A percentile compares a stretch with the other conserved stretches of the same genome.
Evolutionary conservation across 805 yeast genomes (phyloP).

Genomic region (Candida saitoana): DNA sequence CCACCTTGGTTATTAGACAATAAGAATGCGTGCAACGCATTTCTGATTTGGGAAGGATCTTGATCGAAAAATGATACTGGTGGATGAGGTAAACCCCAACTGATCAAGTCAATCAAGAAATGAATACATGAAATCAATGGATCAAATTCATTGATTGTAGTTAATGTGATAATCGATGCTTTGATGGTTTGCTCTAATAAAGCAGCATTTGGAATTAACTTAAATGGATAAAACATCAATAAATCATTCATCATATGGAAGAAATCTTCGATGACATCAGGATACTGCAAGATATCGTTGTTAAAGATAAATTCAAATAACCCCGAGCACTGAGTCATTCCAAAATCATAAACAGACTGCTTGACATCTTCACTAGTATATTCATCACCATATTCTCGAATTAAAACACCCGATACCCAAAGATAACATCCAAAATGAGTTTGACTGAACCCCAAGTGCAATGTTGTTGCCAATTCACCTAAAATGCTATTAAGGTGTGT

Average conservation of each 20-base stretch:
- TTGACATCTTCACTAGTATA: slow-evolving; percentile 44
- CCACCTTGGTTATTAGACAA: slow-evolving; percentile 49
- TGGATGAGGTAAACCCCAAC: slow-evolving; percentile 81
- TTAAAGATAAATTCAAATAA: slow-evolving; percentile 46
- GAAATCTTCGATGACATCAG: slow-evolving; percentile 83
- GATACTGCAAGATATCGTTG: slow-evolving; percentile 23
- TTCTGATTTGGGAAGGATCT: slow-evolving; percentile 51
- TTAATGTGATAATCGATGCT: slow-evolving; percentile 52
- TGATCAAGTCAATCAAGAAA: slow-evolving; percentile 72
- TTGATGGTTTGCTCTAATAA: slow-evolving; percentile 52
- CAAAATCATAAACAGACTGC: slow-evolving; percentile 68
- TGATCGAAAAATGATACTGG: slow-evolving; percentile 66
- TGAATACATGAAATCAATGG: slow-evolving; percentile 69
- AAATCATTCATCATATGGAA: slow-evolving; percentile 76
- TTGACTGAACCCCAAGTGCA: slow-evolving; percentile 65
- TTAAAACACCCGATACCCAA: slow-evolving; percentile 83
- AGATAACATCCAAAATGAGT: slow-evolving; percentile 77
- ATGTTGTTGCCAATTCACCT: slow-evolving; percentile 58
- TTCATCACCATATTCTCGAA: slow-evolving; percentile 68
- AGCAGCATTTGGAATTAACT: slow-evolving; percentile 43
- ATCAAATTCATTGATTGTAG: slow-evolving; percentile 58
- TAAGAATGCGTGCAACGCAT: slow-evolving; percentile 45
- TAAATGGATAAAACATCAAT: slow-evolving; percentile 66
- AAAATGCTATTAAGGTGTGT: slow-evolving; percentile 55
- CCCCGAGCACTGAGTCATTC: slow-evolving; percentile 58